phyloP scores from a whole-genome alignment of 176 grass and related monocot species.

The Carex pumila region DNA sequence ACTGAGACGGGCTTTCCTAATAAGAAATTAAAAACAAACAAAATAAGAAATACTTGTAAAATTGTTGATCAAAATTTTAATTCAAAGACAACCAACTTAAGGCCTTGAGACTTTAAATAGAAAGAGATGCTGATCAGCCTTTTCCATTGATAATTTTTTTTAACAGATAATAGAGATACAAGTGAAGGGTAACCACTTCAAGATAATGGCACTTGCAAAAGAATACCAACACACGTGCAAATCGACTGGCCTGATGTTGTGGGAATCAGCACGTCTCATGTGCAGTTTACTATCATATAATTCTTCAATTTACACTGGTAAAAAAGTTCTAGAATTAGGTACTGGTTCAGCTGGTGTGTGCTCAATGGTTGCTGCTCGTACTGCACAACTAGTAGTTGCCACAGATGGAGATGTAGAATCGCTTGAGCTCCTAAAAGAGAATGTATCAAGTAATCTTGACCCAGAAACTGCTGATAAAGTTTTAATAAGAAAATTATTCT shows the following conservation, averaged over 20 bases:
- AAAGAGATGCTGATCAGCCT: not conserved
- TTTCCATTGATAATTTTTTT: not conserved
- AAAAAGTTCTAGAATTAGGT: slow-evolving; percentile 73
- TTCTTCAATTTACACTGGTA: slow-evolving; percentile 61
- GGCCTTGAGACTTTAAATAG: not conserved
- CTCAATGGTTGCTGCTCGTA: slow-evolving; percentile 70
- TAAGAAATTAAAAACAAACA: not conserved
- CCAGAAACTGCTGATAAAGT: slow-evolving; percentile 35
- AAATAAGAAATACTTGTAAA: not conserved
- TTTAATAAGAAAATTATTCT: slow-evolving; percentile 47
- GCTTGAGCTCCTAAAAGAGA: slow-evolving; percentile 57
- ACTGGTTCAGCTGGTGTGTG: slow-evolving; percentile 81
- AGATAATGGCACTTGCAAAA: slow-evolving; percentile 62
- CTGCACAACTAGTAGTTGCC: slow-evolving; percentile 46
- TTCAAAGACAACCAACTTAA: not conserved
- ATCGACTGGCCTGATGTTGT: slow-evolving; percentile 82
- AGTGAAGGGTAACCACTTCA: slow-evolving; percentile 50
- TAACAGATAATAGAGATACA: slow-evolving; percentile 44
- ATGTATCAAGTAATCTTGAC: slow-evolving; percentile 50
- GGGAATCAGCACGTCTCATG: slow-evolving; percentile 86
- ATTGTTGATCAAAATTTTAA: not conserved
- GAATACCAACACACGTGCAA: slow-evolving; percentile 95
- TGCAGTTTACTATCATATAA: slow-evolving; percentile 74
- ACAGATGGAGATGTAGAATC: slow-evolving; percentile 85
- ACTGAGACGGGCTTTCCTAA: not conserved